Conservation (phyloP, 345 rosid genomes). For the Pistacia atlantica region DNA sequence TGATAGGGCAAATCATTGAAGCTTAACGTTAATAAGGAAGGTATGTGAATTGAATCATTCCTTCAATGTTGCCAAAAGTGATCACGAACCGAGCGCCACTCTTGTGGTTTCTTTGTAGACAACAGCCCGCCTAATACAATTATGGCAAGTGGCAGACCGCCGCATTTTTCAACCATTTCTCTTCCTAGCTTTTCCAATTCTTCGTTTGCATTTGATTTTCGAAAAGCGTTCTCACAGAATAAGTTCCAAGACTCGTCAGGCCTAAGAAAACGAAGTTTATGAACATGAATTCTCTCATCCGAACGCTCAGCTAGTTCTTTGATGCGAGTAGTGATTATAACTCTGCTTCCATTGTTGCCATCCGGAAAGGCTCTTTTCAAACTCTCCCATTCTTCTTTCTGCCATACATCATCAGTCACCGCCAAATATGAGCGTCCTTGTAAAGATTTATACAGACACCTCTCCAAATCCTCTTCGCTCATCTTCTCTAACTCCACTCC, state of each 20-base stretch:
- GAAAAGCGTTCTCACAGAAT: constrained; percentile 14
- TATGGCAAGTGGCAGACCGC: constrained; percentile 4
- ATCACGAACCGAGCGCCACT: not conserved
- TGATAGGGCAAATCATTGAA: constrained; percentile 8
- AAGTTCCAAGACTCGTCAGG: constrained; percentile 14
- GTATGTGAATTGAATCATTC: not conserved
- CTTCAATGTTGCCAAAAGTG: constrained; percentile 6
- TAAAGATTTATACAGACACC: no score
- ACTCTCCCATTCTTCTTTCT: not conserved
- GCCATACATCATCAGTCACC: constrained; percentile 3
- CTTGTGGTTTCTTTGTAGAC: not conserved
- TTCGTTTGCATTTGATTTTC: not conserved
- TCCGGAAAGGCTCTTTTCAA: constrained; percentile 9
- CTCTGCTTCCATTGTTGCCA: not conserved
- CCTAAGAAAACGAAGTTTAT: constrained; percentile 19
- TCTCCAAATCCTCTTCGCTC: not conserved
- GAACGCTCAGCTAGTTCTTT: not conserved
- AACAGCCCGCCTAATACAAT: not conserved
- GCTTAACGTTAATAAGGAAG: not conserved
- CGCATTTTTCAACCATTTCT: not conserved
- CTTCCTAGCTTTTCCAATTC: not conserved
- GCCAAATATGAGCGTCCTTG: not conserved
- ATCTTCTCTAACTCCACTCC: not conserved
- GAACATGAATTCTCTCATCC: not conserved
- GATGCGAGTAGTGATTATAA: constrained; percentile 9